These are phyloP conservation scores for Rhodotorula toruloides DNA, from an alignment of 768 basidiomycete species.

Conservation along the genomic window DNA sequence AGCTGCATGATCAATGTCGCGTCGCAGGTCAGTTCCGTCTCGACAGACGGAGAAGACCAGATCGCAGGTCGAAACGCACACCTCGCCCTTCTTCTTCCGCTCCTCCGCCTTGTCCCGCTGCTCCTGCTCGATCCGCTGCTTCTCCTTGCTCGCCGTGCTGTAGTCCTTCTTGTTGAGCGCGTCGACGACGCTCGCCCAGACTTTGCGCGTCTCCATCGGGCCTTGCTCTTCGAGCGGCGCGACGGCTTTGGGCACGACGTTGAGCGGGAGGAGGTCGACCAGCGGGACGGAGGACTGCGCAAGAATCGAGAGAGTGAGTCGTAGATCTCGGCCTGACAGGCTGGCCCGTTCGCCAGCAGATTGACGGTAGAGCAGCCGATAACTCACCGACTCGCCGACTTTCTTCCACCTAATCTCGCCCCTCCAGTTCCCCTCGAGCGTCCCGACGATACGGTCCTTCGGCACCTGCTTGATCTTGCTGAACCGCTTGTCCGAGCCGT, in stretches of 20 bases:
- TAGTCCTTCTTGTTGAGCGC: constrained; percentile 74
- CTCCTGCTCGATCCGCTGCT: constrained; percentile 83
- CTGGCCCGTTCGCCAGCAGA: not conserved
- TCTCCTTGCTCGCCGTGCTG: constrained; percentile 83
- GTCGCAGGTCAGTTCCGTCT: constrained; percentile 4
- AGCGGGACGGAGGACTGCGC: constrained; percentile 46
- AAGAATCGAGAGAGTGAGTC: too few relatives aligned
- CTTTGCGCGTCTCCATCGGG: constrained; percentile 70
- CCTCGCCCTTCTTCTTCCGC: constrained; percentile 69
- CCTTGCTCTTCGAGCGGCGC: constrained; percentile 74
- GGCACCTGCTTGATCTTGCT: constrained; percentile 79
- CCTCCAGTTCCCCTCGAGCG: constrained; percentile 84
- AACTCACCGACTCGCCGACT: constrained; percentile 51
- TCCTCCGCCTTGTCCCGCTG: constrained; percentile 86
- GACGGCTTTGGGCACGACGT: constrained; percentile 73
- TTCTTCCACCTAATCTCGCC: constrained; percentile 72
- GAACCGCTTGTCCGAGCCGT: constrained; percentile 44
- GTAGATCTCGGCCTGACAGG: too few relatives aligned
- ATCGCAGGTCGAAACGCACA: constrained; percentile 53
- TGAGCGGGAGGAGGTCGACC: constrained; percentile 68
- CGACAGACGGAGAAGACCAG: not conserved
- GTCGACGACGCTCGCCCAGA: constrained; percentile 61
- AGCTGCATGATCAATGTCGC: constrained; percentile 59
- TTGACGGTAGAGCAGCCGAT: too few relatives aligned
- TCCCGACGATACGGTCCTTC: constrained; percentile 64